These are phyloP conservation scores for Podosphaera fusca DNA, from an alignment of 2,329 filamentous ascomycete species.

Conservation along the genomic window DNA sequence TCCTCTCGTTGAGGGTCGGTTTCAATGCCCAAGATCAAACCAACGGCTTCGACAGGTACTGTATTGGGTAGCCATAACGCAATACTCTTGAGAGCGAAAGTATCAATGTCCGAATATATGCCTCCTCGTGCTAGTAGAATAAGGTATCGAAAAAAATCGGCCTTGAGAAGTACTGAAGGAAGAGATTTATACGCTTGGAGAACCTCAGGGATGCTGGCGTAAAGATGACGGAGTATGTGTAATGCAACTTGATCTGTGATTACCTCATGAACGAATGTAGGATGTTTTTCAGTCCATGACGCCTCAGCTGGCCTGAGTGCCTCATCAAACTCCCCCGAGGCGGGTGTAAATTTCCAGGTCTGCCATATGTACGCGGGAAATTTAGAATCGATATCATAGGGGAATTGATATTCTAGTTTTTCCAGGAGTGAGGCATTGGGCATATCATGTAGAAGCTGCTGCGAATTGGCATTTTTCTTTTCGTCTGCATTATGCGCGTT, in stretches of 20 bases:
- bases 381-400: constrained; percentile 68
- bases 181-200: constrained; percentile 53
- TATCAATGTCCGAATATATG: constrained; percentile 86
- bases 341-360: constrained; percentile 81
- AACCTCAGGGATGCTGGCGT: constrained; percentile 59
- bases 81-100: constrained; percentile 59
- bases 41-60: constrained; percentile 55
- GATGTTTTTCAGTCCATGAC: constrained; percentile 72
- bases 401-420: constrained; percentile 82
- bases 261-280: constrained; percentile 85
- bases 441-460: constrained; percentile 26
- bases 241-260: constrained; percentile 76
- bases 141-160: constrained; percentile 49
- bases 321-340: constrained; percentile 49
- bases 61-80: constrained; percentile 66
- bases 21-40: constrained; percentile 83
- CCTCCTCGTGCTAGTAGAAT: constrained; percentile 55
- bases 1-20: constrained; percentile 83
- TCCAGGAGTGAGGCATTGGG: constrained; percentile 47
- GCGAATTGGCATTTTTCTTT: constrained; percentile 6
- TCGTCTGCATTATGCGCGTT: constrained; percentile 1
- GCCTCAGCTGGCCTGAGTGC: constrained; percentile 64
- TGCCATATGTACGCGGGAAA: constrained; percentile 99
- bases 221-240: constrained; percentile 65
- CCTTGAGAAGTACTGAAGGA: constrained; percentile 52